Evolutionary conservation across 192 early-diverging fungal genomes (phyloP), one percentile per base, ranked within the genome.

Genomic region (Anaeromyces robustus): DNA sequence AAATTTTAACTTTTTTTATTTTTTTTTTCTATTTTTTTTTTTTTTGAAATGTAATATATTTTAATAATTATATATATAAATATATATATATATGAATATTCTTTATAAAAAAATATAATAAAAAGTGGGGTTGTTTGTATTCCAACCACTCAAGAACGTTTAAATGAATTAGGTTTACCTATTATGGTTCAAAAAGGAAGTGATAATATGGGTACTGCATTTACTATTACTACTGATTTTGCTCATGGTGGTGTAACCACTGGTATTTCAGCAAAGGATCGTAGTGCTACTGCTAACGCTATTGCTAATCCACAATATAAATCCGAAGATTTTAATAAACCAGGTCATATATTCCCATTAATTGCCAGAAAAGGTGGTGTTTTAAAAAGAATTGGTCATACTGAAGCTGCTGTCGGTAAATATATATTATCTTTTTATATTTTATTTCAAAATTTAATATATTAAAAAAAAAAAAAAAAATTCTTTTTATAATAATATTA

Each of bases 311-410:
- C 92, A 22, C 83, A 87, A 88, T 79, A 89, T 90, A 29, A 79
- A 84, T 29, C 91, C 0, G 77, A 84, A 31, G 94, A 94, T 68
- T 94, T 99, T 80, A 87, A 87, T 77, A 90, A 95, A 43, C 98
- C 97, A 0, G 98, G 98, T 2, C 98, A 99, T 84, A 92, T 98
- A 59, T 88, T 99, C 43, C 98, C 98, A 52, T 87, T 99, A 79
- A 91, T 95, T n/a, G 92, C 93, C 31, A 89, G 90, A 16, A 87
- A 89, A 28, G 93, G 92, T 68, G 97, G 97, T 1, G 93, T 95
- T 29, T 82, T 99, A 78, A 89, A 90, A 82, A 92, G 98, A 16
- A 89, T 94, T 13, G 98, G 98, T 0, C 98, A 99, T 79, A 99
- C 98, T 26, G 98, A 99, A 84, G 95, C 97, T 2, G 90, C 90